phyloP scores from a whole-genome alignment of 2,329 filamentous ascomycete species.

The Grosmannia penicillata region DNA sequence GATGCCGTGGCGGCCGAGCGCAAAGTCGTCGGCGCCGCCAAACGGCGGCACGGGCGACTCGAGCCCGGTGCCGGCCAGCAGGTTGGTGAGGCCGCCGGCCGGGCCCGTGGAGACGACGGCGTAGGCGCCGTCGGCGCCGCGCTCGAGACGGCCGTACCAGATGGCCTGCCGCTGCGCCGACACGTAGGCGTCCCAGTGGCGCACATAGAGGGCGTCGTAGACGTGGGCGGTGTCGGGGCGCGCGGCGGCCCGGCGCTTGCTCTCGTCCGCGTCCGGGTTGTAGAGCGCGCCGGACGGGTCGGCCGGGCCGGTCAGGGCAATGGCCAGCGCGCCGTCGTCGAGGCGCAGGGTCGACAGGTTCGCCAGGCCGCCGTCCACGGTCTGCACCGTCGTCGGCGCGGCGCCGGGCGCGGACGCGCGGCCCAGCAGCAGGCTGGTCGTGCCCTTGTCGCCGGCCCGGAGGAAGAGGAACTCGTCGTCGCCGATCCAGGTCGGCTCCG shows the following conservation, averaged over 20 bases:
- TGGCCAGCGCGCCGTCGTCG: slow-evolving; percentile 31
- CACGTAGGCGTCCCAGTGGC: slow-evolving; percentile 72
- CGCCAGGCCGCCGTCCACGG: slow-evolving; percentile 37
- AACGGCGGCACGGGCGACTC: slow-evolving; percentile 63
- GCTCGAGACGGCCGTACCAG: slow-evolving; percentile 52
- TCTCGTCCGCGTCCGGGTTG: slow-evolving; percentile 38
- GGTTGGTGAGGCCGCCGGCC: slow-evolving; percentile 42
- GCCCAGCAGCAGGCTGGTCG: slow-evolving; percentile 29
- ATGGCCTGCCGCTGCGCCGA: slow-evolving; percentile 55
- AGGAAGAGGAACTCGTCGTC: slow-evolving; percentile 46
- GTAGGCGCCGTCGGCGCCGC: slow-evolving; percentile 12
- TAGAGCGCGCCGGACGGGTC: slow-evolving; percentile 55
- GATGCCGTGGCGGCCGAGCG: slow-evolving; percentile 50
- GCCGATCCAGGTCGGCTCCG: slow-evolving; percentile 64
- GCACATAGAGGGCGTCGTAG: slow-evolving; percentile 61
- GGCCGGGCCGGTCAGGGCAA: slow-evolving; percentile 48
- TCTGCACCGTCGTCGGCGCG: slow-evolving; percentile 29
- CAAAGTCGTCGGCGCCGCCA: slow-evolving; percentile 67
- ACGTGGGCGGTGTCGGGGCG: slow-evolving; percentile 50
- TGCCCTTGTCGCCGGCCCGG: slow-evolving; percentile 31
- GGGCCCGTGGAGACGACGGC: slow-evolving; percentile 18
- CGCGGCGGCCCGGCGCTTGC: slow-evolving; percentile 44
- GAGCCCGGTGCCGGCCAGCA: slow-evolving; percentile 42
- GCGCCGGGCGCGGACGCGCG: slow-evolving; percentile 19
- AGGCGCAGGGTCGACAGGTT: slow-evolving; percentile 44